Conservation (phyloP, 192 early-diverging fungal genomes). For the Chytriomyces confervae region DNA sequence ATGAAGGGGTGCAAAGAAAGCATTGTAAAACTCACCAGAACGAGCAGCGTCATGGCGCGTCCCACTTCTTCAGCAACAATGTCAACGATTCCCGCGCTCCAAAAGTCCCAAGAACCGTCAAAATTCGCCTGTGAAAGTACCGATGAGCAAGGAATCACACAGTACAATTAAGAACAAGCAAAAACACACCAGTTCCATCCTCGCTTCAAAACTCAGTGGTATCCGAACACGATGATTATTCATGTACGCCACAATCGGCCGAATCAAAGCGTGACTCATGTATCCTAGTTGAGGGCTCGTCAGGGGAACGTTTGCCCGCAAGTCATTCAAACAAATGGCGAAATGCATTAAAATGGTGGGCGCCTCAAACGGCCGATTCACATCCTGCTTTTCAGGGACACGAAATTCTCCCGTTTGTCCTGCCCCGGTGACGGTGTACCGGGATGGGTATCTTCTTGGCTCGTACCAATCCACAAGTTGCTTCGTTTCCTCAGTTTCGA, state of each 20-base stretch:
- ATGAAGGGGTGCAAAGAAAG: conserved; percentile 2
- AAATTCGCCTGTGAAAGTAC: conserved; percentile 66
- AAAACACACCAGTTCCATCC: conserved; percentile 70
- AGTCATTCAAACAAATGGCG: conserved; percentile 86
- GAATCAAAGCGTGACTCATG: conserved; percentile 81
- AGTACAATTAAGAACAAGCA: background rate
- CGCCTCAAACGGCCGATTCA: conserved; percentile 3
- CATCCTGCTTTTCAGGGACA: background rate
- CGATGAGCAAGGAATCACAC: too few relatives aligned
- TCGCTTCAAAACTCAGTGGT: conserved; percentile 79
- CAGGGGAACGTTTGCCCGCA: conserved; percentile 87
- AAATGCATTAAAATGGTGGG: conserved; percentile 69
- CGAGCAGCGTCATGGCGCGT: conserved; percentile 78
- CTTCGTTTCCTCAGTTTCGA: conserved; percentile 6
- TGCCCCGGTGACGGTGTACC: conserved; percentile 9
- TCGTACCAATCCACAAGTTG: background rate
- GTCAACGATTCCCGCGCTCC: conserved; percentile 78
- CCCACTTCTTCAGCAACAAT: conserved; percentile 82
- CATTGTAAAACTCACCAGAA: conserved; percentile 39
- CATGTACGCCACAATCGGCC: conserved; percentile 94
- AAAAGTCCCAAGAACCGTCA: conserved; percentile 91
- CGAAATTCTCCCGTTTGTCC: background rate
- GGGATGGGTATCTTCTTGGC: conserved; percentile 28
- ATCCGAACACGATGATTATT: conserved; percentile 89
- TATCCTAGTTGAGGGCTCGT: conserved; percentile 68